phyloP scores from a whole-genome alignment of 345 rosid genomes.

The Linum usitatissimum region DNA sequence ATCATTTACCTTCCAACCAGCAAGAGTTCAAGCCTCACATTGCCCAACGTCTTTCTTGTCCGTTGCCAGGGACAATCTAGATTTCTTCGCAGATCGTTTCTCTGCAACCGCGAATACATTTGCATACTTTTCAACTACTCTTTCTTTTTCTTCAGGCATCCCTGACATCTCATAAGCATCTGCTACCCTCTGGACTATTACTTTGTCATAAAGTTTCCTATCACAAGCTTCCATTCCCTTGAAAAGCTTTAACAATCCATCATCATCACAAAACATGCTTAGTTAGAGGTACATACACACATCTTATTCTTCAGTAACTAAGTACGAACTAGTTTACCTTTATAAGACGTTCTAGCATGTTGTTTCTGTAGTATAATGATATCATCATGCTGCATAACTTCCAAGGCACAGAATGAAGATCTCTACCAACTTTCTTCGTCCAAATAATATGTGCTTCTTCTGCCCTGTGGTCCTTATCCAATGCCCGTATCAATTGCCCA shows the following conservation, averaged over 20 bases:
- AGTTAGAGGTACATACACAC: slow-evolving; percentile 11
- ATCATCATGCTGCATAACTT: slow-evolving; percentile 63
- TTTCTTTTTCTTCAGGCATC: slow-evolving; percentile 52
- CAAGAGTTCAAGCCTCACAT: no score
- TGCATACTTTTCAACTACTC: slow-evolving; percentile 48
- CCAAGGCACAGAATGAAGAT: slow-evolving; percentile 94
- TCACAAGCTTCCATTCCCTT: slow-evolving; percentile 70
- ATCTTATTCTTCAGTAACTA: not conserved
- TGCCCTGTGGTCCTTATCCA: slow-evolving; percentile 83
- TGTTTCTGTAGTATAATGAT: slow-evolving; percentile 67
- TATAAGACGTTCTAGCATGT: slow-evolving; percentile 59
- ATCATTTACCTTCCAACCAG: no score
- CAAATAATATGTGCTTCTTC: slow-evolving; percentile 83
- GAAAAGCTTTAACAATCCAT: slow-evolving; percentile 42
- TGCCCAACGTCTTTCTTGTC: not conserved
- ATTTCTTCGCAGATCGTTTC: not conserved
- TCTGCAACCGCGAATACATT: slow-evolving; percentile 23
- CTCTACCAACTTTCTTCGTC: slow-evolving; percentile 57
- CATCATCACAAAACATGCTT: slow-evolving; percentile 12
- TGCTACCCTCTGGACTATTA: slow-evolving; percentile 61
- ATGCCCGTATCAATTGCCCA: slow-evolving; percentile 58
- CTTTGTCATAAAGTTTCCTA: slow-evolving; percentile 70
- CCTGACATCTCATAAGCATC: slow-evolving; percentile 71
- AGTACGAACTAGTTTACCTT: slow-evolving; percentile 35
- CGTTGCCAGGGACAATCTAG: not conserved